phyloP scores from a whole-genome alignment of 1,284 basidiomycete species.

The Trichosporon asahii region DNA sequence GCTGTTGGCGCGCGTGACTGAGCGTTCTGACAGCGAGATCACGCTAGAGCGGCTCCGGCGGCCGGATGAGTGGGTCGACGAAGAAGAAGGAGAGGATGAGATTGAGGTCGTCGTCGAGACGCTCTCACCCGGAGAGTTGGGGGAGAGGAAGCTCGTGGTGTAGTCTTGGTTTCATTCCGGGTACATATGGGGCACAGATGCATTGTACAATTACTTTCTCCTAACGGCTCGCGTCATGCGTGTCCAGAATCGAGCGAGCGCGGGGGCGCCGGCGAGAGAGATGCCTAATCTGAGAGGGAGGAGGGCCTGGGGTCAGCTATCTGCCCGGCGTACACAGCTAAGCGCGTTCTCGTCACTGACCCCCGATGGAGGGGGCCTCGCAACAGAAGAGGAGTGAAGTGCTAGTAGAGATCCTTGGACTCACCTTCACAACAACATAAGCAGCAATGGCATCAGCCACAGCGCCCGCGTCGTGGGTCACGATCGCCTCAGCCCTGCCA shows the following conservation, averaged over 20 bases:
- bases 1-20: slow-evolving; percentile 27
- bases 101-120: slow-evolving; percentile 4
- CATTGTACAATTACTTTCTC: neutral
- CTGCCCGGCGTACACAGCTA: too few relatives aligned
- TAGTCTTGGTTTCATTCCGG: neutral
- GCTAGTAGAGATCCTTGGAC: too few relatives aligned
- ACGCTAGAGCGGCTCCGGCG: neutral
- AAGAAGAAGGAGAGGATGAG: slow-evolving; percentile 8
- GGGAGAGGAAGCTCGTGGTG: neutral
- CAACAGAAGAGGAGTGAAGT: neutral
- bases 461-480: slow-evolving; percentile 34
- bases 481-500: neutral
- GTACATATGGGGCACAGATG: too few relatives aligned
- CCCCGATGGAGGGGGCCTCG: too few relatives aligned
- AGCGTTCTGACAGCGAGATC: neutral
- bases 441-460: slow-evolving; percentile 64
- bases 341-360: too few relatives aligned
- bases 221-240: slow-evolving; percentile 58
- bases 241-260: slow-evolving; percentile 61
- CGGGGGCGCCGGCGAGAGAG: slow-evolving; percentile 71
- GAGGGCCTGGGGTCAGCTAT: slow-evolving; percentile 59
- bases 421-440: slow-evolving; percentile 77
- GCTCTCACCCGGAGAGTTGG: neutral
- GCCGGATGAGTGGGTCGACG: neutral
- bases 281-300: slow-evolving; percentile 70